Base-by-base conservation (phyloP, 768 basidiomycete genomes). In the Agaricus subrufescens region DNA sequence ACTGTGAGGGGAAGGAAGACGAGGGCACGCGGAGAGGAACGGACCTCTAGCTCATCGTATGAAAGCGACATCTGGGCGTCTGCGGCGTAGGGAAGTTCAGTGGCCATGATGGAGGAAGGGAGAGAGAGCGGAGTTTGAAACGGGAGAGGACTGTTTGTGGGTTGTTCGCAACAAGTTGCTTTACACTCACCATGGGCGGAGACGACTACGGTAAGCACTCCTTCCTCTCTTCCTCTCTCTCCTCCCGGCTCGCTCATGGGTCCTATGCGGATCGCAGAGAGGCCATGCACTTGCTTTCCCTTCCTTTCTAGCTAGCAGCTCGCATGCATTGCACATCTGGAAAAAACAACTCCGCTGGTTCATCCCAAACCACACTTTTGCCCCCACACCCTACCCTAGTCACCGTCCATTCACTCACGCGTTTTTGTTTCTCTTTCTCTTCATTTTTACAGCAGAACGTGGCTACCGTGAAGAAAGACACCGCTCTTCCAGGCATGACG, bases 71-170 rank as follows among this genome's bases (percentile, higher is more conserved):
- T 81, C 68, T 96, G 86, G 2, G 94, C 95, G 68, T 98, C 95
- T 14, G 94, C 95, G 50, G 95, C 95, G 70, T 97, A 97, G 39
- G 95, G 95, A 15, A 97, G 79, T 64, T 97, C 93, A 51, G 90
- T 90, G 38, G 85, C 68, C 84, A 87, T 85, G 63, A 56, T 61
- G 56, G 46, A 54, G 40, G 50, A 45, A 12, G 55, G 58, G 45
- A 60, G 48, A 50, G 55, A 47, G 15, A 45, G 63, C 75, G 75
- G 76, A 74, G 75, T 72, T 72, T 64, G 45, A 75, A 76, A 65
- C 60, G 38, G 44, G 50, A 43, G 39, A 55, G 11, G 34, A 34
- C 34, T 34, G 34, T 64, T 63, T 54, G 61, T 56, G 56, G 46
- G 61, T 58, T 58, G 57, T 54, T 62, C 62, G 11, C 11, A 34